Percentiles rank a stretch among this genome's conserved stretches.
phyloP scores from a whole-genome alignment of 768 basidiomycete genomes.

The Phaeolepiota aurea region DNA sequence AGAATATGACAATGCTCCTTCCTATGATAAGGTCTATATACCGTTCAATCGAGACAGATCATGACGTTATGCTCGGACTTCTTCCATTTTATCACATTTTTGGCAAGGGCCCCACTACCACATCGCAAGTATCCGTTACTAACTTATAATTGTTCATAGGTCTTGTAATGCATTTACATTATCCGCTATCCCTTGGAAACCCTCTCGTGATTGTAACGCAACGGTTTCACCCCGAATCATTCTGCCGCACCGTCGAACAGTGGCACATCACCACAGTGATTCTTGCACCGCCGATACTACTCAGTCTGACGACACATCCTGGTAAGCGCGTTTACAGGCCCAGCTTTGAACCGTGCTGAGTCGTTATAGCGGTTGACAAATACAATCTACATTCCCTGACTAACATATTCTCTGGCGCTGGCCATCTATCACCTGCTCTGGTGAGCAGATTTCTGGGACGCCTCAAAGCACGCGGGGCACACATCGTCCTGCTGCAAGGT shows the following conservation, averaged over 20 bases:
- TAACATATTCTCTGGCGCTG: conserved; percentile 50
- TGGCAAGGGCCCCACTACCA: conserved; percentile 7
- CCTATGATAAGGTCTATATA: conserved; percentile 28
- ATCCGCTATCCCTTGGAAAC: conserved; percentile 29
- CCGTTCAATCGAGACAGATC: conserved; percentile 17
- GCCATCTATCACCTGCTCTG: conserved; percentile 52
- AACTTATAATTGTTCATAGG: too few species aligned
- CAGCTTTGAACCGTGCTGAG: not conserved
- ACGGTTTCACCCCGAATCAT: conserved; percentile 46
- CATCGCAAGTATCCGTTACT: not conserved
- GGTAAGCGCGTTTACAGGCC: too few species aligned
- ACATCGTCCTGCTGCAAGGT: too few species aligned
- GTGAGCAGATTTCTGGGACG: too few species aligned
- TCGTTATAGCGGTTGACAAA: conserved; percentile 29
- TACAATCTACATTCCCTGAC: conserved; percentile 45
- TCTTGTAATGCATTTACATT: conserved; percentile 35
- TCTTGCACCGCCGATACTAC: conserved; percentile 59
- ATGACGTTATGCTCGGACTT: conserved; percentile 40
- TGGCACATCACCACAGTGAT: conserved; percentile 38
- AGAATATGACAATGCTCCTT: conserved; percentile 40
- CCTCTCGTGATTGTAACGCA: conserved; percentile 38
- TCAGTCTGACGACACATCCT: conserved; percentile 46
- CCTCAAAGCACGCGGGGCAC: too few species aligned
- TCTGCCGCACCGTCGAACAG: conserved; percentile 42
- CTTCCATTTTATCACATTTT: conserved; percentile 31